These are phyloP conservation scores for Epicoccum sorghinum DNA, from an alignment of 2,329 filamentous ascomycete species.

Conservation along the genomic window DNA sequence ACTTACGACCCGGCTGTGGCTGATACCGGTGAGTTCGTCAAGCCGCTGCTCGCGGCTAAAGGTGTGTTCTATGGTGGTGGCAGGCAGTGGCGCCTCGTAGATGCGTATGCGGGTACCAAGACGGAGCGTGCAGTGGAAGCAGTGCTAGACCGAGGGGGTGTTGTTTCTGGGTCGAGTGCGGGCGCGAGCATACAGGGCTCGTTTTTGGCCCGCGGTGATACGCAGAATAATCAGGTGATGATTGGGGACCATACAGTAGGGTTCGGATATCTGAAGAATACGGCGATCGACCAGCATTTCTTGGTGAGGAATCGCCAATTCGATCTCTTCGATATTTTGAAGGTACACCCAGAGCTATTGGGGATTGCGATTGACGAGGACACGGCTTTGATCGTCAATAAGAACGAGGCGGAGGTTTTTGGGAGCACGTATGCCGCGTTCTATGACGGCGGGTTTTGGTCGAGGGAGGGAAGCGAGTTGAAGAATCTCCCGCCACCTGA, in stretches of 20 bases:
- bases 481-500: slow-evolving; percentile 21
- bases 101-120: slow-evolving; percentile 34
- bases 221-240: slow-evolving; percentile 29
- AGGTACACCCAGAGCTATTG: slow-evolving; percentile 26
- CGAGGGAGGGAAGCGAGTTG: slow-evolving; percentile 28
- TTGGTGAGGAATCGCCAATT: slow-evolving; percentile 34
- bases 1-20: slow-evolving; percentile 33
- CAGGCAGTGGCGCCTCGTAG: slow-evolving; percentile 33
- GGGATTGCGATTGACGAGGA: slow-evolving; percentile 36
- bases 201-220: slow-evolving; percentile 32
- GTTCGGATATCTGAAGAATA: slow-evolving; percentile 35
- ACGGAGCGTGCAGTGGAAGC: slow-evolving; percentile 27
- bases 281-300: slow-evolving; percentile 35
- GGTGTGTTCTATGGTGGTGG: slow-evolving; percentile 34
- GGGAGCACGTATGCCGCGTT: slow-evolving; percentile 34
- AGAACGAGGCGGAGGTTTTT: slow-evolving; percentile 31
- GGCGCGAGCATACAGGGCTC: slow-evolving; percentile 32
- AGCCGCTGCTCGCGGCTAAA: slow-evolving; percentile 25
- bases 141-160: slow-evolving; percentile 28
- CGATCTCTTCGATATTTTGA: slow-evolving; percentile 32
- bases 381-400: slow-evolving; percentile 29
- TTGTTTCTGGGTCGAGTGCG: slow-evolving; percentile 30
- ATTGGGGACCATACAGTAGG: slow-evolving; percentile 31
- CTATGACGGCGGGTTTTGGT: slow-evolving; percentile 35
- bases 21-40: slow-evolving; percentile 30